phyloP scores from a whole-genome alignment of 306 rosid genomes.

The Quercus engelmannii region DNA sequence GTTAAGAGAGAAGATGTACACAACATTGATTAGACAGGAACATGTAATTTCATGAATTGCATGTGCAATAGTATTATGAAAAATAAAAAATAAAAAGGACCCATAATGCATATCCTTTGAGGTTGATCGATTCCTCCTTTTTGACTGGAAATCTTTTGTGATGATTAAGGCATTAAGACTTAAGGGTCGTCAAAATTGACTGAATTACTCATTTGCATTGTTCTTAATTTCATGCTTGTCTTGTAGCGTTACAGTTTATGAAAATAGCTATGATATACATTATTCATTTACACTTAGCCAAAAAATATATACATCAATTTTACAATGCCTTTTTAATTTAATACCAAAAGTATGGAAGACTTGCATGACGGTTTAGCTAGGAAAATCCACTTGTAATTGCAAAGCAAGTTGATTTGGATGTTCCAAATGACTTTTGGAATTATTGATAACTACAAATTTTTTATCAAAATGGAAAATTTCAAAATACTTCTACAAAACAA shows the following conservation, averaged over 20 bases:
- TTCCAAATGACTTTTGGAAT: too few species aligned
- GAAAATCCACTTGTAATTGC: too few species aligned
- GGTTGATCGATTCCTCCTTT: constrained; percentile 24
- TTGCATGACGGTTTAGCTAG: too few species aligned
- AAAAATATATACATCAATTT: too few species aligned
- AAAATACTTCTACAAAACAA: too few species aligned
- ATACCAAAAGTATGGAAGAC: too few species aligned
- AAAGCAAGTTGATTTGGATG: too few species aligned
- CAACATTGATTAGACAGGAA: constrained; percentile 16
- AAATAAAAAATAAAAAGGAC: not conserved
- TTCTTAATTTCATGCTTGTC: not conserved
- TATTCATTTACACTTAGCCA: not conserved
- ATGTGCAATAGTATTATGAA: constrained; percentile 3
- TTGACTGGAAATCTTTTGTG: constrained; percentile 31
- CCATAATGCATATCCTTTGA: constrained; percentile 4
- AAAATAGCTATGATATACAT: not conserved
- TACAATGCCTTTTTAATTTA: too few species aligned
- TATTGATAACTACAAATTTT: too few species aligned
- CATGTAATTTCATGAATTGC: constrained; percentile 23
- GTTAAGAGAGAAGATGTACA: not conserved
- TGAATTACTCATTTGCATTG: not conserved
- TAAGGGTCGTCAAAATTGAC: constrained; percentile 16
- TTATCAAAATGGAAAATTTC: too few species aligned
- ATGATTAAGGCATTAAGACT: constrained; percentile 7
- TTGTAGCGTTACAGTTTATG: constrained; percentile 1